Evolutionary conservation across 78 protist species (phyloP).

Genomic region (Emiliania huxleyi): DNA sequence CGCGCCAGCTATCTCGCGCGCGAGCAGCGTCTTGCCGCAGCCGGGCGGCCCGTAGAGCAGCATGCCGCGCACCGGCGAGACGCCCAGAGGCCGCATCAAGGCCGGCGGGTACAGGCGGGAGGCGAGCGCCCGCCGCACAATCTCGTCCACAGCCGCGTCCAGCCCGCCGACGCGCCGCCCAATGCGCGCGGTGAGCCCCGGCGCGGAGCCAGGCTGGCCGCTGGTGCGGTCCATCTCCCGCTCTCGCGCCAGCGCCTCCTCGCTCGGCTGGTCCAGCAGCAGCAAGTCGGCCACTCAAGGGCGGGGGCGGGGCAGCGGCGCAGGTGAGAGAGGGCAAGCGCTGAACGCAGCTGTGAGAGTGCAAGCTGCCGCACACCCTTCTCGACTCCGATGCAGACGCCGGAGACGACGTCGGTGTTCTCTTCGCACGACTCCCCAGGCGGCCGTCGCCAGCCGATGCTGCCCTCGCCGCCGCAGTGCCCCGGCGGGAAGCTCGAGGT

Average conservation of each 20-base stretch:
- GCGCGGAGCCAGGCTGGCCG: background rate
- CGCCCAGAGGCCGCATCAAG: background rate
- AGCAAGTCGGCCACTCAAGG: background rate
- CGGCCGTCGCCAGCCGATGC: background rate
- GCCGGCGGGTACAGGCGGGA: slow-evolving; percentile 1
- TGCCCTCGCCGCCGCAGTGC: background rate
- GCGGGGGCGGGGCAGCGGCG: no score
- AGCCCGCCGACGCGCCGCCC: background rate
- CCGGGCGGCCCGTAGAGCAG: slow-evolving; percentile 59
- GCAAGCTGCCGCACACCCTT: no score
- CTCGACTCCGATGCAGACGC: background rate
- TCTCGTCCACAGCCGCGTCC: background rate
- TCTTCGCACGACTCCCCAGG: background rate
- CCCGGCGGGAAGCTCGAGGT: background rate
- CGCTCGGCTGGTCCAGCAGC: background rate
- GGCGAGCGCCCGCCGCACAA: slow-evolving; percentile 31
- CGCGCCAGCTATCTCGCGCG: background rate
- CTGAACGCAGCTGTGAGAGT: no score
- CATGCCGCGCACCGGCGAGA: background rate
- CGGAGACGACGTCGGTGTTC: background rate
- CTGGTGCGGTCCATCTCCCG: background rate
- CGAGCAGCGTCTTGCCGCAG: slow-evolving; percentile 57
- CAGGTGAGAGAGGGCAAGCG: no score
- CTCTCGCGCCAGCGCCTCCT: background rate
- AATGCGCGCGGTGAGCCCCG: background rate